Evolutionary conservation across 257 asterid genomes (phyloP), one percentile per base, ranked within the genome.

Genomic region (Solanum rostratum): DNA sequence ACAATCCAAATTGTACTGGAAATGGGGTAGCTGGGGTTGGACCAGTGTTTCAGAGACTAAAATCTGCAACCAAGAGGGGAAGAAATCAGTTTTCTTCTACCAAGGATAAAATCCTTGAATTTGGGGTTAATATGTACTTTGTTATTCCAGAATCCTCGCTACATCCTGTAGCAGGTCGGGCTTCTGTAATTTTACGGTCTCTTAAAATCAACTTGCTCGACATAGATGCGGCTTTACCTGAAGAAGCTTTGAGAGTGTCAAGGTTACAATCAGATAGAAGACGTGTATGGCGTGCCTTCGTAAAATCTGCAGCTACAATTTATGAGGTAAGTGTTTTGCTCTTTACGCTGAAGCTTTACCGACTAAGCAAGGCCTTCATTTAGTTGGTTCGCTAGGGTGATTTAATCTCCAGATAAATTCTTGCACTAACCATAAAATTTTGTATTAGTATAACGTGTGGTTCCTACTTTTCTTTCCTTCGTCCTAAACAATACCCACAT

Each of bases 221-320:
- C 86, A 95, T 97, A 87, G 98, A 97, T 84, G 96, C 97, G 85
- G 98, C 95, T 59, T 89, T 97, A 39, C 94, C 98, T 9, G 95
- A 92, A 84, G 96, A 90, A 81, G 92, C 97, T 88, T 59, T 94
- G 45, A 91, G 98, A 84, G 87, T 73, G 15, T 93, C 98, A 18
- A 95, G 97, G 90, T 89, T 94, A 76, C 88, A 81, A 82, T 83
- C 88, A 24, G 97, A 88, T 13, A 90, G 90, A 86, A 92, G 95
- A 92, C 41, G 90, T 55, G 91, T 91, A 65, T 97, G 99, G 99
- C 94, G 97, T 82, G 86, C 90, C 59, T 95, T 93, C 86, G 97
- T 95, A 19, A 97, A 95, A 89, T 95, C 94, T 84, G 96, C 99
- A 60, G 87, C 84, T 81, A 89, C 97, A 52, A 85, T 94, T 66